phyloP scores from a whole-genome alignment of 768 basidiomycete genomes.

The Lactarius sanguifluus region DNA sequence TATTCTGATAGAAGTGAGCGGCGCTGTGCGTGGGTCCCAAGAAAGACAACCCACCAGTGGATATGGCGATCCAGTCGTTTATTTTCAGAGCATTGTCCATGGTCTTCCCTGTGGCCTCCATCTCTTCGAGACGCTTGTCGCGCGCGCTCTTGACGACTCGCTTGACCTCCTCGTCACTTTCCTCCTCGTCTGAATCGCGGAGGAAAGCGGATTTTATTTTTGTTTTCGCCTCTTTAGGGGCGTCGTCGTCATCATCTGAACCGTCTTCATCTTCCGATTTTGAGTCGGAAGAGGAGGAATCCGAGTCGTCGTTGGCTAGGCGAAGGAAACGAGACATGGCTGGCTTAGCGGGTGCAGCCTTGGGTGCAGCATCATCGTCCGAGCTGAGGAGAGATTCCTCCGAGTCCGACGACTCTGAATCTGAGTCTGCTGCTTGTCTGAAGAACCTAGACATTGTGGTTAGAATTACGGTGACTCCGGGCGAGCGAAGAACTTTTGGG shows the following conservation, averaged over 20 bases:
- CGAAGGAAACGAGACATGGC: slow-evolving; percentile 81
- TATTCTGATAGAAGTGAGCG: slow-evolving; percentile 61
- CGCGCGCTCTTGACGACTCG: slow-evolving; percentile 82
- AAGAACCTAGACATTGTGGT: slow-evolving; percentile 82
- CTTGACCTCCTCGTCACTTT: slow-evolving; percentile 67
- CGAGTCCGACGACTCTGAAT: slow-evolving; percentile 73
- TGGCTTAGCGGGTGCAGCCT: slow-evolving; percentile 48
- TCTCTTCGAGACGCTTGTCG: slow-evolving; percentile 90
- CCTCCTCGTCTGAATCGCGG: slow-evolving; percentile 51
- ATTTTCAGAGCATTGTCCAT: slow-evolving; percentile 96
- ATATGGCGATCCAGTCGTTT: slow-evolving; percentile 94
- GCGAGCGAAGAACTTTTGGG: slow-evolving; percentile 15
- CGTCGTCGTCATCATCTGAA: slow-evolving; percentile 48
- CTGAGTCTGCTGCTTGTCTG: slow-evolving; percentile 80
- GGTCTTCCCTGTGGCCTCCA: slow-evolving; percentile 85
- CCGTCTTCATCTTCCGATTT: slow-evolving; percentile 50
- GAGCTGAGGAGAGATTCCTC: slow-evolving; percentile 71
- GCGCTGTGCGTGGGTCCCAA: slow-evolving; percentile 5
- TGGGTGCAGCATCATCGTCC: slow-evolving; percentile 60
- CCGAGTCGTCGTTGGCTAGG: slow-evolving; percentile 57
- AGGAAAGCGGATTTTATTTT: slow-evolving; percentile 47
- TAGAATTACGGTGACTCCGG: neutral
- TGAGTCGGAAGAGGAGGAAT: slow-evolving; percentile 40
- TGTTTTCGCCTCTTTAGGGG: slow-evolving; percentile 38
- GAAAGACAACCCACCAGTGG: slow-evolving; percentile 60